A percentile compares a stretch with the other conserved stretches of the same genome.
phyloP scores from a whole-genome alignment of 2,329 filamentous ascomycete genomes.

The Diplodia scrobiculata region DNA sequence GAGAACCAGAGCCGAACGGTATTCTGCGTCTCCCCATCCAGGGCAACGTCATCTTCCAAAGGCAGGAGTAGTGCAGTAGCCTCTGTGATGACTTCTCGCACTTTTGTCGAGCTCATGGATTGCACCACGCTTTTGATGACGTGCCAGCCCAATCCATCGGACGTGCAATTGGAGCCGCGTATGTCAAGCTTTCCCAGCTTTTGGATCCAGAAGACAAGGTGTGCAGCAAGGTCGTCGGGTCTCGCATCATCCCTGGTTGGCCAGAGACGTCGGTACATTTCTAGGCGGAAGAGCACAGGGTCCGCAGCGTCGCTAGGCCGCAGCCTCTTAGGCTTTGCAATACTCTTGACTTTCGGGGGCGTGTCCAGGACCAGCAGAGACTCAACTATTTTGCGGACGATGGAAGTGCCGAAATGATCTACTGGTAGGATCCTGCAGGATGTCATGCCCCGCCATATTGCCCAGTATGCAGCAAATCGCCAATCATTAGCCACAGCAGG shows the following conservation, averaged over 20 bases:
- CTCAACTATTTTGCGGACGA: conserved; percentile 5
- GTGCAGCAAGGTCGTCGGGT: neutral
- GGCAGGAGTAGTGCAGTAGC: neutral
- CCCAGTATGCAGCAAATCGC: conserved; percentile 14
- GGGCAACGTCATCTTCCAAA: neutral
- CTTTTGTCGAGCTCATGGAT: neutral
- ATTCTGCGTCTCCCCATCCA: neutral
- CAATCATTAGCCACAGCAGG: neutral
- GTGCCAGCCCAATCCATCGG: neutral
- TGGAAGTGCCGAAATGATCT: neutral
- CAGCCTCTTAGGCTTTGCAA: neutral
- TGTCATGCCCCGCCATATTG: conserved; percentile 18
- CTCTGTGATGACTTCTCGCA: neutral
- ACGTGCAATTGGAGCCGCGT: neutral
- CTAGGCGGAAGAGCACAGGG: conserved; percentile 3
- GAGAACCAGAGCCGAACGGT: conserved; percentile 2
- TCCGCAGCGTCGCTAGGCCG: neutral
- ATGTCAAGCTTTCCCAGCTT: neutral
- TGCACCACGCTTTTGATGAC: conserved; percentile 12
- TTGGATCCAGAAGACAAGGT: conserved; percentile 3
- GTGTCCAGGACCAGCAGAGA: neutral
- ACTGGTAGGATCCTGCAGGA: neutral
- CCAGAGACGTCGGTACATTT: conserved; percentile 12
- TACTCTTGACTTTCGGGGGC: neutral
- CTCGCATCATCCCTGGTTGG: neutral